Conservation (phyloP, 371 early-diverging fungal genomes). For the Saksenaea vasiformis region DNA sequence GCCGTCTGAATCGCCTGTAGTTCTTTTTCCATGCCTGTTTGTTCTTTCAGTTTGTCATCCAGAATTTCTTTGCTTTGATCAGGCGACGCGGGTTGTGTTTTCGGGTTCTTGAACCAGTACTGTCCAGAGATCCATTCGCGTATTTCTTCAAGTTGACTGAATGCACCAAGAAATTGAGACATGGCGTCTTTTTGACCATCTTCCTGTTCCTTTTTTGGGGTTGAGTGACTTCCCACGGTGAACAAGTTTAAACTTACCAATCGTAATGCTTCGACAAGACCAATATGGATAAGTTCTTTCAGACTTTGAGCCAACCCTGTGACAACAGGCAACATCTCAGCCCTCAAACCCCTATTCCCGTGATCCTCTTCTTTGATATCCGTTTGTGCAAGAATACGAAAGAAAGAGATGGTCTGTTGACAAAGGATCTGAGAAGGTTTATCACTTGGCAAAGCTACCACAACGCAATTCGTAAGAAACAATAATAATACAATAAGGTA, state of each 20-base stretch:
- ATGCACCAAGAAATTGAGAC: conserved; percentile 44
- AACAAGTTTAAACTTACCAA: conserved; percentile 42
- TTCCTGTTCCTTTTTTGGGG: conserved; percentile 60
- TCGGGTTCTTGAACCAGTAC: conserved; percentile 9
- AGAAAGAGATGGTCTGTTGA: conserved; percentile 77
- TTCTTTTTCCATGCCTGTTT: not conserved
- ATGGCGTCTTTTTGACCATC: conserved; percentile 30
- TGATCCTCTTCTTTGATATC: conserved; percentile 58
- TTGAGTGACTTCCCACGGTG: conserved; percentile 73
- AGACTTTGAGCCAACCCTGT: conserved; percentile 86
- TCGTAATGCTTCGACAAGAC: conserved; percentile 79
- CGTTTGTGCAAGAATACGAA: conserved; percentile 67
- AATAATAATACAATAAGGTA: not conserved
- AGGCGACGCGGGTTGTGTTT: not conserved
- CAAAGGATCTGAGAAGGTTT: conserved; percentile 11
- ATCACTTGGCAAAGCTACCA: conserved; percentile 11
- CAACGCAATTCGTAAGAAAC: conserved; percentile 16
- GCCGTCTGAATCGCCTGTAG: not conserved
- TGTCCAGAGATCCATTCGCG: conserved; percentile 8
- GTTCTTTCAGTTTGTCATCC: not conserved
- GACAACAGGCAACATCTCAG: conserved; percentile 79
- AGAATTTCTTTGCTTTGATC: not conserved
- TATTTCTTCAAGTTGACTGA: conserved; percentile 35
- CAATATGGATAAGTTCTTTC: conserved; percentile 82
- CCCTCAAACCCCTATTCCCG: conserved; percentile 44